Percentiles rank a stretch among this genome's conserved stretches.
phyloP scores from a whole-genome alignment of 2,329 filamentous ascomycete genomes.

The Alternaria sp. region DNA sequence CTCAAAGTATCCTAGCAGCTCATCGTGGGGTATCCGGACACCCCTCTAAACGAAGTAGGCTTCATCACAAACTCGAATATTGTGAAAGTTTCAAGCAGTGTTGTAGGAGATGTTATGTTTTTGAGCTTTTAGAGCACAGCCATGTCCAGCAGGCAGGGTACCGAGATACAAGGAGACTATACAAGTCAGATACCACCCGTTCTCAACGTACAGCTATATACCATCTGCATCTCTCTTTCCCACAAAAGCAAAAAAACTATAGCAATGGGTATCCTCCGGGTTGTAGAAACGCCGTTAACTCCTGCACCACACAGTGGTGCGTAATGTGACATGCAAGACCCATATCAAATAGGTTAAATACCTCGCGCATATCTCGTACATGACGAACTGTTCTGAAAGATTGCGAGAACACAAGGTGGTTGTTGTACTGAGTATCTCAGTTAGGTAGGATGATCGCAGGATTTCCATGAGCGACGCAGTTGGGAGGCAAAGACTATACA shows the following conservation, averaged over 20 bases:
- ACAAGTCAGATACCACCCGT: conserved; percentile 22
- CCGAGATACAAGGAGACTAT: conserved; percentile 15
- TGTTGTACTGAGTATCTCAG: conserved; percentile 24
- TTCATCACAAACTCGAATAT: background rate
- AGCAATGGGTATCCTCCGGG: conserved; percentile 30
- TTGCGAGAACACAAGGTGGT: background rate
- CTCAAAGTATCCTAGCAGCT: background rate
- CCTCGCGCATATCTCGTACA: background rate
- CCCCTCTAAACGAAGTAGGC: background rate
- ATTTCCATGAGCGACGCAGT: conserved; percentile 58
- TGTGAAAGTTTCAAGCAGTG: background rate
- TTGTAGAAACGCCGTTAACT: conserved; percentile 19
- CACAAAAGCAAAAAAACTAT: conserved; percentile 3
- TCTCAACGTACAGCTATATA: conserved; percentile 8
- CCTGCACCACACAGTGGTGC: conserved; percentile 20
- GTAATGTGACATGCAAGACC: conserved; percentile 14
- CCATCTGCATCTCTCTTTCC: background rate
- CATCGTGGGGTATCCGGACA: background rate
- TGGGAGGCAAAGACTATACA: conserved; percentile 55
- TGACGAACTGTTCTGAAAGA: background rate
- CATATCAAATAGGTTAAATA: conserved; percentile 1
- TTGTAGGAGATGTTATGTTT: conserved; percentile 5
- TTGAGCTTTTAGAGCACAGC: conserved; percentile 6
- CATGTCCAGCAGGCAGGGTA: conserved; percentile 19
- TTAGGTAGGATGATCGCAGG: conserved; percentile 49